phyloP scores from a whole-genome alignment of 2,329 filamentous ascomycete genomes.

The Pleomassaria siparia region DNA sequence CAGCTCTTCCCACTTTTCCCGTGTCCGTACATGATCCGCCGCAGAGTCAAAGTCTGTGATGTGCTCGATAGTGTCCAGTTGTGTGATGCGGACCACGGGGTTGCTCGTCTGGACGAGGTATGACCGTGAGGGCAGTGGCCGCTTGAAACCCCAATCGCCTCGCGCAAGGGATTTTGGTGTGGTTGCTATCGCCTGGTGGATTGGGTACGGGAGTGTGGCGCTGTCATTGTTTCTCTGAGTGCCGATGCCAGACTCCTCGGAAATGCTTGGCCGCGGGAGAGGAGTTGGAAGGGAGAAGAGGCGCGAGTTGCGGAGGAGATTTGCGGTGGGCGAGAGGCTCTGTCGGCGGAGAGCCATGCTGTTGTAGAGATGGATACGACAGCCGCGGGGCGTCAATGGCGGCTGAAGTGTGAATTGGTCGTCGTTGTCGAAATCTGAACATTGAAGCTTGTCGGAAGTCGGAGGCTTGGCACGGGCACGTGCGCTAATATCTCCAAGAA shows the following conservation, averaged over 20 bases:
- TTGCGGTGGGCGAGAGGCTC: slow-evolving; percentile 60
- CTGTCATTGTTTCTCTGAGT: slow-evolving; percentile 61
- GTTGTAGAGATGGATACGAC: slow-evolving; percentile 29
- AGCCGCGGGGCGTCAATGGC: slow-evolving; percentile 38
- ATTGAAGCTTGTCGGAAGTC: slow-evolving; percentile 8
- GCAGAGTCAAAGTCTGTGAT: slow-evolving; percentile 87
- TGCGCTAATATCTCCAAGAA: neutral
- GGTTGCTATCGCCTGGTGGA: slow-evolving; percentile 78
- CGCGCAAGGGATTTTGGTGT: slow-evolving; percentile 69
- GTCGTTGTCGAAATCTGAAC: slow-evolving; percentile 12
- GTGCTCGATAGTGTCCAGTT: slow-evolving; percentile 82
- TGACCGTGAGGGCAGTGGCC: slow-evolving; percentile 74
- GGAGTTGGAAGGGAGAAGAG: slow-evolving; percentile 84
- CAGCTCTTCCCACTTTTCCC: slow-evolving; percentile 85
- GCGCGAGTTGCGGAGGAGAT: slow-evolving; percentile 80
- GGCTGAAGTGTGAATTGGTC: slow-evolving; percentile 30
- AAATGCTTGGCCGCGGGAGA: slow-evolving; percentile 61
- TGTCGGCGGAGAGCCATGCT: slow-evolving; percentile 39
- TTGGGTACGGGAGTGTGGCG: slow-evolving; percentile 77
- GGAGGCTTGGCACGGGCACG: neutral
- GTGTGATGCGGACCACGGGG: slow-evolving; percentile 74
- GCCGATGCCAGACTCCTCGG: slow-evolving; percentile 50
- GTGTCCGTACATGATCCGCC: slow-evolving; percentile 75
- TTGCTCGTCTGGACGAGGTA: slow-evolving; percentile 65
- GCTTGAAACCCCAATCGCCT: slow-evolving; percentile 93